These are phyloP conservation scores for Aspergillus panamensis DNA, from an alignment of 495 filamentous ascomycete genomes.

Conservation along the genomic window DNA sequence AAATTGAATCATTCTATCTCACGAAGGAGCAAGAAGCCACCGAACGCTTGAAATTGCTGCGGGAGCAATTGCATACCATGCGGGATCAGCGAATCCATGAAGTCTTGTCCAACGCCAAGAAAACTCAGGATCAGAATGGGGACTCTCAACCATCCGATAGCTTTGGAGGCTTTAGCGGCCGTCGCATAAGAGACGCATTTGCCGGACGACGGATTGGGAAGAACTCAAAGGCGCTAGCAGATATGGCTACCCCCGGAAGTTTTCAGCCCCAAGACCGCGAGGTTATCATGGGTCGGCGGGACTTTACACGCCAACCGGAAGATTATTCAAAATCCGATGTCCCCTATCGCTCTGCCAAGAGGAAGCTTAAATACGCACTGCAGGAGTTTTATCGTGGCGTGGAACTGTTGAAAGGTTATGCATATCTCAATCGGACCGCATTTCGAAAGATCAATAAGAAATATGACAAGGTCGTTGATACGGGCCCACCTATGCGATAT, in stretches of 20 bases:
- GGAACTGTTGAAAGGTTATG: slow-evolving; percentile 87
- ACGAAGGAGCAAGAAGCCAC: slow-evolving; percentile 77
- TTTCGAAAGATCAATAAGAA: slow-evolving; percentile 99
- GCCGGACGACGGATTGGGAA: slow-evolving; percentile 49
- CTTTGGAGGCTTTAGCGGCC: slow-evolving; percentile 26
- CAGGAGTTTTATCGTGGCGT: slow-evolving; percentile 91
- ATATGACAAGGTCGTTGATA: slow-evolving; percentile 84
- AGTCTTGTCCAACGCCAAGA: slow-evolving; percentile 41
- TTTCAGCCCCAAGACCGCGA: slow-evolving; percentile 30
- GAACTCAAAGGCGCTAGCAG: slow-evolving; percentile 52
- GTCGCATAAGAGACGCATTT: slow-evolving; percentile 28
- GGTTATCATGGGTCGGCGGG: slow-evolving; percentile 44
- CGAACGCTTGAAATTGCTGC: slow-evolving; percentile 62
- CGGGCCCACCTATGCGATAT: slow-evolving; percentile 71
- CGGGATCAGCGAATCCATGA: slow-evolving; percentile 72
- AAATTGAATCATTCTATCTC: slow-evolving; percentile 82
- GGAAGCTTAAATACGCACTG: slow-evolving; percentile 83
- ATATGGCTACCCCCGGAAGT: slow-evolving; percentile 46
- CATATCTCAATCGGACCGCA: slow-evolving; percentile 81
- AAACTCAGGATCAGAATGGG: slow-evolving; percentile 27
- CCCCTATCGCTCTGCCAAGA: slow-evolving; percentile 78
- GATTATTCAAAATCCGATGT: slow-evolving; percentile 52
- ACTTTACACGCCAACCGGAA: slow-evolving; percentile 59
- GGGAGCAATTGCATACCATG: slow-evolving; percentile 85
- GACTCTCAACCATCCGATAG: slow-evolving; percentile 20